phyloP scores from a whole-genome alignment of 768 basidiomycete genomes.

The Trametes villosa region DNA sequence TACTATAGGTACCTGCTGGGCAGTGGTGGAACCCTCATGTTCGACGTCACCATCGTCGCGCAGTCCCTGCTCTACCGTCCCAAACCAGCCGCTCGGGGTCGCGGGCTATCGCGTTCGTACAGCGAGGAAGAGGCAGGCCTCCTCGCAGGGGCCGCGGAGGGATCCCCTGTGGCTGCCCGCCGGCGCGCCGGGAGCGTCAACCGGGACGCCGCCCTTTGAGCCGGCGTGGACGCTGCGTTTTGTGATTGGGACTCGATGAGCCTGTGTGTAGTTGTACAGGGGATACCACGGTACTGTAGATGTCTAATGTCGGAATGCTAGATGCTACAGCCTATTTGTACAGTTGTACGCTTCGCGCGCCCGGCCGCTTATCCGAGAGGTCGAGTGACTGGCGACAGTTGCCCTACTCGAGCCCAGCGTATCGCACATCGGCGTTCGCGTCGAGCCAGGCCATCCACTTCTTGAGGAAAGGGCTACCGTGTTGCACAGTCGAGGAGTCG shows the following conservation, averaged over 20 bases:
- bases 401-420: conserved; percentile 65
- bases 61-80: conserved; percentile 81
- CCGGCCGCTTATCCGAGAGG: not conserved
- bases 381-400: not conserved
- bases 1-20: conserved; percentile 76
- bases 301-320: conserved; percentile 11
- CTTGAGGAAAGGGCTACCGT: conserved; percentile 84
- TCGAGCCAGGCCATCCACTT: conserved; percentile 94
- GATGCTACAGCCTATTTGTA: conserved; percentile 8
- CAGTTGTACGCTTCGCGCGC: too few relatives aligned
- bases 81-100: conserved; percentile 27
- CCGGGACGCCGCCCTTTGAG: conserved; percentile 1
- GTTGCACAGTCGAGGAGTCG: conserved; percentile 87
- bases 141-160: conserved; percentile 27
- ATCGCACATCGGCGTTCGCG: conserved; percentile 86
- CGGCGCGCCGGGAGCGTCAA: conserved; percentile 27
- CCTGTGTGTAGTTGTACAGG: conserved; percentile 11
- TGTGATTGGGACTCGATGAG: not conserved
- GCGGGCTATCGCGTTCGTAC: conserved; percentile 24
- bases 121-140: conserved; percentile 37
- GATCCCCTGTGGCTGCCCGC: conserved; percentile 24
- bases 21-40: conserved; percentile 89
- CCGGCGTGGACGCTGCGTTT: not conserved
- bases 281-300: conserved; percentile 16
- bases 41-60: conserved; percentile 88